Percentiles rank a stretch among this genome's conserved stretches.
Conservation (phyloP, 2,329 filamentous ascomycete species). For the Lasiodiplodia gonubiensis region DNA sequence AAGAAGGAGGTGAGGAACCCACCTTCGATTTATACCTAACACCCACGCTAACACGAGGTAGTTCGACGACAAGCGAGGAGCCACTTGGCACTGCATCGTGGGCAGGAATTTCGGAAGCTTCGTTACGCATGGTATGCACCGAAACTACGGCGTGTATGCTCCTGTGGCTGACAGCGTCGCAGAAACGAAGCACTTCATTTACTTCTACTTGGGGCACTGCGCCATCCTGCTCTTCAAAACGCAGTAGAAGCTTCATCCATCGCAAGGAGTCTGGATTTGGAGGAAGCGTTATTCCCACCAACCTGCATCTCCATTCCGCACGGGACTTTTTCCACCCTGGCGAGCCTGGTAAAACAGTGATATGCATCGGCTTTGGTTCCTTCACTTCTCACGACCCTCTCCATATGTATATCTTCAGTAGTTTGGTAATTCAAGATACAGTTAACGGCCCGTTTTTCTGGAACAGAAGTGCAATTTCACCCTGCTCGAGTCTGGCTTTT, state of each 20-base stretch:
- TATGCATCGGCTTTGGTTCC: conserved; percentile 19
- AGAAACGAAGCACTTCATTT: conserved; percentile 99
- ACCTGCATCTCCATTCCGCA: conserved; percentile 1
- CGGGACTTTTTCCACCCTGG: neutral
- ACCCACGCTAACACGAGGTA: conserved; percentile 49
- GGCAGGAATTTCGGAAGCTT: conserved; percentile 99
- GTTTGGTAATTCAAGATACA: conserved; percentile 22
- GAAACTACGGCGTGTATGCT: neutral
- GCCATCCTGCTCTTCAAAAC: conserved; percentile 99
- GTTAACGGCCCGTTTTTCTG: neutral
- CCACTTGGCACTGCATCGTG: conserved; percentile 99
- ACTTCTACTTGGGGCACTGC: conserved; percentile 99
- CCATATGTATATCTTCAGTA: conserved; percentile 18
- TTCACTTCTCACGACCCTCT: conserved; percentile 6
- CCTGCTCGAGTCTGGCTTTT: neutral
- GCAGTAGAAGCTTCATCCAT: conserved; percentile 62
- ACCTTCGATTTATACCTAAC: neutral
- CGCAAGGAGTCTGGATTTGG: conserved; percentile 16
- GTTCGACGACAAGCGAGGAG: conserved; percentile 97
- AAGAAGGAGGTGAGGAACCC: conserved; percentile 75
- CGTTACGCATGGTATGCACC: conserved; percentile 84
- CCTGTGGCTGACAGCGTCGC: conserved; percentile 37
- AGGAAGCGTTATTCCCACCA: conserved; percentile 6
- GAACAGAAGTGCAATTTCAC: neutral
- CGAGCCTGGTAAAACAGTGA: conserved; percentile 7